Evolutionary conservation across 768 basidiomycete species (phyloP).

Genomic region (Termitomyces bulborhizus): DNA sequence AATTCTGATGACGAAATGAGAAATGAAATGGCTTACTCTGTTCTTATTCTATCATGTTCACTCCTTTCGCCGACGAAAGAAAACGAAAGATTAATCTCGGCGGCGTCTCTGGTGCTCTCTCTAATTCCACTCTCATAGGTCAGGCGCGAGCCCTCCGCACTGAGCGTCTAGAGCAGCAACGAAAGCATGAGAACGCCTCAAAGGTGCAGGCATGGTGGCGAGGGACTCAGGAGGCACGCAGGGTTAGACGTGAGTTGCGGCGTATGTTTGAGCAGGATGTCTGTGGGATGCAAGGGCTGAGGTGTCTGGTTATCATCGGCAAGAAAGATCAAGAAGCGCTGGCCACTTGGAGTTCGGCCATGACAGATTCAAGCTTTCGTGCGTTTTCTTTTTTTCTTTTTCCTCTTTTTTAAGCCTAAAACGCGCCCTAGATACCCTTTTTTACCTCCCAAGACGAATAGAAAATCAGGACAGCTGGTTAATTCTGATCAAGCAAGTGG

Average conservation of each 20-base stretch:
- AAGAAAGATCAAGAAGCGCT: constrained; percentile 38
- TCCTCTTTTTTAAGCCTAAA: neutral
- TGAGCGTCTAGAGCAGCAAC: constrained; percentile 51
- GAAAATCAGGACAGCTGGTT: constrained; percentile 46
- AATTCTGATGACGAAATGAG: no score
- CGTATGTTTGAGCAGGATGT: constrained; percentile 46
- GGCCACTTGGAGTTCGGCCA: constrained; percentile 37
- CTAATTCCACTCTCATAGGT: constrained; percentile 52
- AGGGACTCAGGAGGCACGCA: constrained; percentile 35
- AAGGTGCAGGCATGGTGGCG: constrained; percentile 71
- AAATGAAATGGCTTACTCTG: no score
- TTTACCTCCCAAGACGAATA: constrained; percentile 29
- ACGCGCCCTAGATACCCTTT: constrained; percentile 29
- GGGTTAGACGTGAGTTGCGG: constrained; percentile 39
- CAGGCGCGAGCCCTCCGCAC: constrained; percentile 54
- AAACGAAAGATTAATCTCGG: constrained; percentile 74
- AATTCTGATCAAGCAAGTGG: constrained; percentile 47
- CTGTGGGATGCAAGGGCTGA: constrained; percentile 46
- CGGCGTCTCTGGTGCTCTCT: constrained; percentile 46
- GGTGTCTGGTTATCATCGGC: constrained; percentile 62
- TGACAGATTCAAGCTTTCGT: constrained; percentile 27
- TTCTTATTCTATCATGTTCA: neutral
- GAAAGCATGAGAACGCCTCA: constrained; percentile 50
- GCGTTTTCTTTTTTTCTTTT: constrained; percentile 1
- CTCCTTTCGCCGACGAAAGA: constrained; percentile 14